Evolutionary conservation across 108 stramenopile species (phyloP).

Genomic region (Pseudonitzschia multistriata): DNA sequence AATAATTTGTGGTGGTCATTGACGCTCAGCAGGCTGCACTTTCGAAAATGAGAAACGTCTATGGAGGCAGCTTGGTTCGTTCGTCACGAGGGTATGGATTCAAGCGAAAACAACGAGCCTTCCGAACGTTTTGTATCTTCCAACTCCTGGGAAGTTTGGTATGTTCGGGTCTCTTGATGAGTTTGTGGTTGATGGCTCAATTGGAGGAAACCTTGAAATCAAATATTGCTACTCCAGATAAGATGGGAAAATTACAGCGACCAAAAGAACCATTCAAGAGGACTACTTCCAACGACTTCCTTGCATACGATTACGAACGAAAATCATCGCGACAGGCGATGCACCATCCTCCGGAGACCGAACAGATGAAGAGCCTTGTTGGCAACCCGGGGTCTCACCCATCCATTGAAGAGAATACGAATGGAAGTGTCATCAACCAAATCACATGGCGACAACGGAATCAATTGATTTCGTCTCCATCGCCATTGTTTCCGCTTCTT

Average conservation of each 20-base stretch:
- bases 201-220: neutral
- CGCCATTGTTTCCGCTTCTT: conserved; percentile 1
- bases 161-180: neutral
- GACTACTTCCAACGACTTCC: neutral
- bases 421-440: neutral
- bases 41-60: no score
- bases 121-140: neutral
- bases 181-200: conserved; percentile 7
- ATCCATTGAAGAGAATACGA: no score
- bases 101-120: neutral
- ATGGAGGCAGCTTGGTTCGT: no score
- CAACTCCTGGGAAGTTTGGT: neutral
- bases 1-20: no score
- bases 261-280: neutral
- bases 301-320: no score
- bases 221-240: neutral
- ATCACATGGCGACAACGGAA: neutral
- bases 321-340: neutral
- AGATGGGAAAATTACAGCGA: neutral
- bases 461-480: neutral
- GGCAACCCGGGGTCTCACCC: no score
- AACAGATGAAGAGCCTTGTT: neutral
- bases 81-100: neutral
- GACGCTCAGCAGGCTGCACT: no score
- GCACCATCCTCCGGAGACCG: neutral